phyloP scores from a whole-genome alignment of 1,139 yeast species.

The Hemisphaericaspora xylofermentans region DNA sequence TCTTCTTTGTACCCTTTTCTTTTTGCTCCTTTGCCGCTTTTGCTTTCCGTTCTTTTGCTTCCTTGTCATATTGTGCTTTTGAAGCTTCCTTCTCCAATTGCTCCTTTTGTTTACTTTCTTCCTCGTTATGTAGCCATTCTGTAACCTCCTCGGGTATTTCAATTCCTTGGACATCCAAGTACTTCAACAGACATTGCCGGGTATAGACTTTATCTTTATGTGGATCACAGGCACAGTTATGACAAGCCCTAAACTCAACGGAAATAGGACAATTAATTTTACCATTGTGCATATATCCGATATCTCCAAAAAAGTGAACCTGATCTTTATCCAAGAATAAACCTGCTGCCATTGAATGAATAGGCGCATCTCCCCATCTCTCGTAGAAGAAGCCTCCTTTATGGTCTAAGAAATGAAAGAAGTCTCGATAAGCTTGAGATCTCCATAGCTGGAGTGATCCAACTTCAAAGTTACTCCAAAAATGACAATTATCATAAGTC shows the following conservation, averaged over 20 bases:
- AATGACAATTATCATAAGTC: conserved; percentile 79
- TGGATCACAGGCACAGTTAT: conserved; percentile 52
- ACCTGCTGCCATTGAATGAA: conserved; percentile 85
- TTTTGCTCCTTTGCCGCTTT: not conserved
- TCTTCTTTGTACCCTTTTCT: not conserved
- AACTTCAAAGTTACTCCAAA: conserved; percentile 92
- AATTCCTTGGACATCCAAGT: not conserved
- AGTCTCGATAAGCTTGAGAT: conserved; percentile 60
- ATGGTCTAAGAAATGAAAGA: conserved; percentile 69
- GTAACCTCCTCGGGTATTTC: not conserved
- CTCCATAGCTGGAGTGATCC: conserved; percentile 80
- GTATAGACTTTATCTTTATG: conserved; percentile 51
- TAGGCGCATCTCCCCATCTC: conserved; percentile 96
- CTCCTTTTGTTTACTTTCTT: not conserved
- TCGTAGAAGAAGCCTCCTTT: conserved; percentile 91
- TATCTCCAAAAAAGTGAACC: conserved; percentile 76
- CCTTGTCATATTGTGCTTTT: too few species aligned
- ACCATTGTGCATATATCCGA: conserved; percentile 78
- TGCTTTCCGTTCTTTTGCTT: not conserved
- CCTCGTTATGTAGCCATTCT: not conserved
- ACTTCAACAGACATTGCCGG: conserved; percentile 18
- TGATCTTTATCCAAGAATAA: conserved; percentile 62
- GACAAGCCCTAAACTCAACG: conserved; percentile 38
- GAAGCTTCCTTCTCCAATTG: not conserved
- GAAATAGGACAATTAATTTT: conserved; percentile 59